Conservation (phyloP, 345 rosid genomes). For the Ricinus communis region DNA sequence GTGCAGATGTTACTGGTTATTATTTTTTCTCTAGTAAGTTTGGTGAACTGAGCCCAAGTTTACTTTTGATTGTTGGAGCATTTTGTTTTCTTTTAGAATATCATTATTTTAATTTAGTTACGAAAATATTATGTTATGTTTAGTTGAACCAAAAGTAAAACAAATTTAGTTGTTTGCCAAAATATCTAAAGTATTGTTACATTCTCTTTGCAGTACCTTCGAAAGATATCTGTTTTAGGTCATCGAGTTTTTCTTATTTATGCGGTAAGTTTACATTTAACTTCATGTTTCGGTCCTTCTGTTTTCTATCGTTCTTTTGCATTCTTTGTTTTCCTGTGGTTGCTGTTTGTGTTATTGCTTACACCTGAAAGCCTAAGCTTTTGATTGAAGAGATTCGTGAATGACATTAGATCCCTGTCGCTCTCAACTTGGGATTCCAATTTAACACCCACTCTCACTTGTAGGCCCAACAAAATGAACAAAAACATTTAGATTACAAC, state of each 20-base stretch:
- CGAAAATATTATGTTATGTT: neutral
- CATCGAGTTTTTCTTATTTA: constrained; percentile 93
- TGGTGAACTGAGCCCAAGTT: neutral
- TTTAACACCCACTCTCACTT: neutral
- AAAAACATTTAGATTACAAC: neutral
- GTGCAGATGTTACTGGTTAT: constrained; percentile 81
- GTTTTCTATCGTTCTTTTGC: constrained; percentile 8
- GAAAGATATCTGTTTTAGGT: constrained; percentile 85
- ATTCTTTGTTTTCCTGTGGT: neutral
- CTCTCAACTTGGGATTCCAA: neutral
- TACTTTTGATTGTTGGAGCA: neutral
- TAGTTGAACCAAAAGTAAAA: too few relatives aligned
- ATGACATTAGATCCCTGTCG: neutral
- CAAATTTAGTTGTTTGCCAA: constrained; percentile 6
- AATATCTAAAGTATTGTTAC: constrained; percentile 17
- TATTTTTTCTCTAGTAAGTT: constrained; percentile 90
- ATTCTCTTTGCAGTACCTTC: constrained; percentile 72
- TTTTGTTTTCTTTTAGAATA: neutral
- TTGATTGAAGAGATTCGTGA: neutral
- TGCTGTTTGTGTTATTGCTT: neutral
- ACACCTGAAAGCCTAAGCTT: neutral
- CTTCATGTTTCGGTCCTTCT: constrained; percentile 1
- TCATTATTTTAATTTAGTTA: neutral
- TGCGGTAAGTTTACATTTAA: constrained; percentile 55
- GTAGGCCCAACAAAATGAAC: neutral